phyloP scores from a whole-genome alignment of 176 grass and related monocot species.

The Lolium multiflorum region DNA sequence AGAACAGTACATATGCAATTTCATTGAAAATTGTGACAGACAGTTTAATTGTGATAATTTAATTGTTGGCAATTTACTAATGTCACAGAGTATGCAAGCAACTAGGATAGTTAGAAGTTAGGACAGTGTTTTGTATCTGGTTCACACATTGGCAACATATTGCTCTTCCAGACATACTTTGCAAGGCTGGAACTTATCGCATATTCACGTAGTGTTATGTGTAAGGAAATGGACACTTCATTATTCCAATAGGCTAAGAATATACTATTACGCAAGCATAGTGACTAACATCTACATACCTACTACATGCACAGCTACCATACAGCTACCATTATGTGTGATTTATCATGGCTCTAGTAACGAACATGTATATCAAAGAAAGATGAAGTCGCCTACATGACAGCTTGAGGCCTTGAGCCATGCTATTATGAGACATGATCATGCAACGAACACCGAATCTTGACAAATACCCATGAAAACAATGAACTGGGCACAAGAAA shows the following conservation, averaged over 20 bases:
- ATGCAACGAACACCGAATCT: not conserved
- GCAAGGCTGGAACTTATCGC: not conserved
- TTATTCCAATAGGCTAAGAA: conserved; percentile 8
- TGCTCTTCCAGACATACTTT: conserved; percentile 22
- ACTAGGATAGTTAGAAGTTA: not conserved
- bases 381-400: not conserved
- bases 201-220: conserved; percentile 7
- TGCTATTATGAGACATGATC: conserved; percentile 23
- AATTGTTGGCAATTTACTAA: conserved; percentile 18
- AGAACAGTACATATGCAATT: conserved; percentile 22
- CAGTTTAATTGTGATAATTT: not conserved
- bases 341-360: not conserved
- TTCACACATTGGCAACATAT: not conserved
- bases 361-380: not conserved
- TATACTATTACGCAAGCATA: not conserved
- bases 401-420: conserved; percentile 4
- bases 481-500: not conserved
- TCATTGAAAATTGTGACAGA: not conserved
- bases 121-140: conserved; percentile 7
- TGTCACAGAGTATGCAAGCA: not conserved
- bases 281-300: conserved; percentile 5
- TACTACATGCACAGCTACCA: not conserved
- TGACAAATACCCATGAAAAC: not conserved
- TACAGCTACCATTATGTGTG: not conserved
- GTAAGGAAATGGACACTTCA: not conserved